These are phyloP conservation scores for Bretziella fagacearum DNA, from an alignment of 2,329 filamentous ascomycete species.

Conservation along the genomic window DNA sequence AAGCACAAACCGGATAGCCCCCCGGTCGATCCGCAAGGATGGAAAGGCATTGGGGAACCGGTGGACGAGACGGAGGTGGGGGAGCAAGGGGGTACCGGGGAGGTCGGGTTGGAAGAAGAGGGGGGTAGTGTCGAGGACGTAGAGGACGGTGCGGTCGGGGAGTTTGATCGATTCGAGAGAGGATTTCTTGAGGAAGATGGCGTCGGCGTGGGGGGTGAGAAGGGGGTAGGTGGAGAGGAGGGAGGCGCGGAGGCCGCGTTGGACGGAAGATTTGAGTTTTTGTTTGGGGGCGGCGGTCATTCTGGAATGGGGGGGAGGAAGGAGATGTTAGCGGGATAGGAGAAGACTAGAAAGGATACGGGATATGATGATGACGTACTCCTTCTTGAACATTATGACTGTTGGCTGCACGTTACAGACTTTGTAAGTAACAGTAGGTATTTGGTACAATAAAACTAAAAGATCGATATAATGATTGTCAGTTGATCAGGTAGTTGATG, in stretches of 20 bases:
- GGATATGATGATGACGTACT: slow-evolving; percentile 35
- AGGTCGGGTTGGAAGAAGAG: slow-evolving; percentile 77
- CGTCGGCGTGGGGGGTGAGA: slow-evolving; percentile 75
- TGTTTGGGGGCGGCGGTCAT: slow-evolving; percentile 66
- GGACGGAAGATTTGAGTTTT: slow-evolving; percentile 93
- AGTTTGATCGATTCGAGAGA: slow-evolving; percentile 84
- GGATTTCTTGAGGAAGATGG: slow-evolving; percentile 86
- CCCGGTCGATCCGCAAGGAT: slow-evolving; percentile 77
- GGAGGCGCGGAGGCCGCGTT: slow-evolving; percentile 69
- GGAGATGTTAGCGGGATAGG: not conserved
- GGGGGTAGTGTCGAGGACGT: slow-evolving; percentile 59
- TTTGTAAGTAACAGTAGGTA: too few relatives aligned
- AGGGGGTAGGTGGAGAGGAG: slow-evolving; percentile 73
- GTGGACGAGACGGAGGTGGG: slow-evolving; percentile 80
- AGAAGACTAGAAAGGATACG: not conserved
- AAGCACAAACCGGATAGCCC: slow-evolving; percentile 91
- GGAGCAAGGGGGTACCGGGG: slow-evolving; percentile 51
- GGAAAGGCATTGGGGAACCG: slow-evolving; percentile 73
- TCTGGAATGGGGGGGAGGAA: slow-evolving; percentile 26
- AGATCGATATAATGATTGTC: not conserved
- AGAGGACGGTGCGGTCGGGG: slow-evolving; percentile 77
- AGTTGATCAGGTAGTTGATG: not conserved
- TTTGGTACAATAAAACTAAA: not conserved
- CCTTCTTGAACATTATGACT: slow-evolving; percentile 76
- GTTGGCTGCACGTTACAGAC: not conserved